A percentile compares a stretch with the other conserved stretches of the same genome.
phyloP scores from a whole-genome alignment of 164 flowering plant species.

The Warburgia ugandensis region DNA sequence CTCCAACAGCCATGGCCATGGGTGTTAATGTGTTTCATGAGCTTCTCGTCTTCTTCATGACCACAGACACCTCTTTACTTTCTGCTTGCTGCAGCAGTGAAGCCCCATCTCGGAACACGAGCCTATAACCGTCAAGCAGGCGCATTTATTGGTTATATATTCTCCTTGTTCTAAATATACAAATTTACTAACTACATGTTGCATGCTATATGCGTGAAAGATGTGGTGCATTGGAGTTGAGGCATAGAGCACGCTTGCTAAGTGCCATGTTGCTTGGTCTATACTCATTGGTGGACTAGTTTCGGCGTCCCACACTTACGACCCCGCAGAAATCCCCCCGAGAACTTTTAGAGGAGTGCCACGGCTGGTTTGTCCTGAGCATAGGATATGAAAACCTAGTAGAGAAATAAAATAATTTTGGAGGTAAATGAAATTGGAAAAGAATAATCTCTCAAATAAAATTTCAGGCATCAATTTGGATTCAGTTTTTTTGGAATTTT shows the following conservation, averaged over 20 bases:
- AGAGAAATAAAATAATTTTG: too few species aligned
- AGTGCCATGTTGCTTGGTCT: conserved; percentile 24
- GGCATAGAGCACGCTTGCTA: conserved; percentile 6
- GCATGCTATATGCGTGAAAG: not conserved
- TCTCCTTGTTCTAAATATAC: not conserved
- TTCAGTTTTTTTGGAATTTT: too few species aligned
- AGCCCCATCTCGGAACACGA: conserved; percentile 24
- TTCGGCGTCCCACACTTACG: too few species aligned
- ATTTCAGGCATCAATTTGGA: too few species aligned
- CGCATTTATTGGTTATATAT: conserved; percentile 8
- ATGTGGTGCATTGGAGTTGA: not conserved
- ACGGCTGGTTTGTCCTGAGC: too few species aligned
- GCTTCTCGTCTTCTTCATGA: conserved; percentile 46
- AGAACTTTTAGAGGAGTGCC: too few species aligned
- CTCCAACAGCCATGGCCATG: conserved; percentile 46
- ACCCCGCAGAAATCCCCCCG: too few species aligned
- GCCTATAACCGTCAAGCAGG: conserved; percentile 4
- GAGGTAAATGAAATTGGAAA: too few species aligned
- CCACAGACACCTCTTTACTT: conserved; percentile 40
- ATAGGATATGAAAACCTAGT: too few species aligned
- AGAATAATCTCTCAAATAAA: too few species aligned
- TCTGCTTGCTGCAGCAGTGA: conserved; percentile 41
- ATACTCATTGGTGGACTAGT: conserved; percentile 27
- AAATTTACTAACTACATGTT: not conserved
- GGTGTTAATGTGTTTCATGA: conserved; percentile 25